phyloP scores from a whole-genome alignment of 1,139 yeast genomes.

The Candida anutae region DNA sequence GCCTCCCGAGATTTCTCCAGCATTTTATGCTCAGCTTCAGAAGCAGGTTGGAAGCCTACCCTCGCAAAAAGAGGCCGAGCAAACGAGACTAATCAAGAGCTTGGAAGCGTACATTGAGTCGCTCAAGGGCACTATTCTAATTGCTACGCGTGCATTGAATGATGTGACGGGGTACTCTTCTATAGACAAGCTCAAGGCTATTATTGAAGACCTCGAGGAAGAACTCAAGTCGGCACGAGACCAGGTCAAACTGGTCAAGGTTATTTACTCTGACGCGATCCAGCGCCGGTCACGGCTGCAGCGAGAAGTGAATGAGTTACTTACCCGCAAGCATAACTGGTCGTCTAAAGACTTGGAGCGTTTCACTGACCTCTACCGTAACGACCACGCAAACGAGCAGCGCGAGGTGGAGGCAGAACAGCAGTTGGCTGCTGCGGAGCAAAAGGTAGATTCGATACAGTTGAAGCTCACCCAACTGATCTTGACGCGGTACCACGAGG shows the following conservation, averaged over 20 bases:
- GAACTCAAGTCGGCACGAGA: slow-evolving; percentile 45
- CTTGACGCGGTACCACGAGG: slow-evolving; percentile 87
- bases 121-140: slow-evolving; percentile 55
- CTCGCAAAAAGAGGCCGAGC: slow-evolving; percentile 20
- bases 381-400: slow-evolving; percentile 71
- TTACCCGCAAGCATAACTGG: slow-evolving; percentile 86
- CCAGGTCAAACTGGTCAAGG: slow-evolving; percentile 43
- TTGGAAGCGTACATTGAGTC: slow-evolving; percentile 52
- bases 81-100: slow-evolving; percentile 19
- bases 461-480: slow-evolving; percentile 68
- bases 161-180: slow-evolving; percentile 89
- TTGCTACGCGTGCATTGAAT: slow-evolving; percentile 70
- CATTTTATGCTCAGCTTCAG: slow-evolving; percentile 14
- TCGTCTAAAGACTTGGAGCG: slow-evolving; percentile 66
- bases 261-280: slow-evolving; percentile 54
- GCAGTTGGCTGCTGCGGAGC: slow-evolving; percentile 50
- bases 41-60: slow-evolving; percentile 21
- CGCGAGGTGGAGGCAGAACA: slow-evolving; percentile 48
- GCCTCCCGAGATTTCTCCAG: slow-evolving; percentile 1
- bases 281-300: slow-evolving; percentile 65
- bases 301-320: slow-evolving; percentile 76
- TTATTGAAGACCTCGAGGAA: slow-evolving; percentile 46
- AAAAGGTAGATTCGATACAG: slow-evolving; percentile 61
- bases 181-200: slow-evolving; percentile 62
- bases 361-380: slow-evolving; percentile 72